These are phyloP conservation scores for Wickerhamomyces silvicola DNA, from an alignment of 805 yeast species.

Conservation along the genomic window DNA sequence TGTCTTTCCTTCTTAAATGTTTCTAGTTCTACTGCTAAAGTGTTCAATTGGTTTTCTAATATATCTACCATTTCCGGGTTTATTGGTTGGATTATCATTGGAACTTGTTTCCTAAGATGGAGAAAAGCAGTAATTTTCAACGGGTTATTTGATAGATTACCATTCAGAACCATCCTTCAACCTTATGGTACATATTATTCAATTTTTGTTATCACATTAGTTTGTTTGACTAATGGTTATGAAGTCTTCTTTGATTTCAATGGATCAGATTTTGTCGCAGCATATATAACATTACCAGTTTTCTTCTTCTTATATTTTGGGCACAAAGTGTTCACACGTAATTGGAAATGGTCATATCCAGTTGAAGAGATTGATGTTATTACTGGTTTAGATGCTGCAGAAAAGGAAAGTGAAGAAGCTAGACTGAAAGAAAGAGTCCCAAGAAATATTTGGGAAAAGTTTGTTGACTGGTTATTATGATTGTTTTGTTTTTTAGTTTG, in stretches of 20 bases:
- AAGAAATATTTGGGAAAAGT: slow-evolving; percentile 8
- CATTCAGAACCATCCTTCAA: slow-evolving; percentile 50
- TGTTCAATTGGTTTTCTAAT: slow-evolving; percentile 68
- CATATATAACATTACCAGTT: slow-evolving; percentile 61
- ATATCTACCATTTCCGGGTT: slow-evolving; percentile 74
- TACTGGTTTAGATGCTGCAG: slow-evolving; percentile 55
- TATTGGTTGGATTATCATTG: slow-evolving; percentile 68
- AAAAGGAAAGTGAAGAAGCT: slow-evolving; percentile 32
- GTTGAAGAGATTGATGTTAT: slow-evolving; percentile 53
- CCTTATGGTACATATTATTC: slow-evolving; percentile 54
- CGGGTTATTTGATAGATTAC: slow-evolving; percentile 46
- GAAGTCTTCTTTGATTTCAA: slow-evolving; percentile 45
- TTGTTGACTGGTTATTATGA: slow-evolving; percentile 19
- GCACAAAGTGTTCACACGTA: slow-evolving; percentile 44
- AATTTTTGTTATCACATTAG: slow-evolving; percentile 40
- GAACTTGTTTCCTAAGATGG: slow-evolving; percentile 61
- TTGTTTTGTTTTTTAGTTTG: background rate
- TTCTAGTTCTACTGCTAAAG: slow-evolving; percentile 46
- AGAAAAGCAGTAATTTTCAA: slow-evolving; percentile 56
- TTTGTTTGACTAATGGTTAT: slow-evolving; percentile 68
- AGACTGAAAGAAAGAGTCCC: slow-evolving; percentile 10
- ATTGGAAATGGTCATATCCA: slow-evolving; percentile 42
- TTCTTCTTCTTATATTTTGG: slow-evolving; percentile 48
- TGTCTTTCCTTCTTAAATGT: slow-evolving; percentile 66
- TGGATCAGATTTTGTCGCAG: slow-evolving; percentile 56